A percentile compares a stretch with the other conserved stretches of the same genome.
Evolutionary conservation across 805 yeast genomes (phyloP).

Genomic region (Priceomyces castillae): DNA sequence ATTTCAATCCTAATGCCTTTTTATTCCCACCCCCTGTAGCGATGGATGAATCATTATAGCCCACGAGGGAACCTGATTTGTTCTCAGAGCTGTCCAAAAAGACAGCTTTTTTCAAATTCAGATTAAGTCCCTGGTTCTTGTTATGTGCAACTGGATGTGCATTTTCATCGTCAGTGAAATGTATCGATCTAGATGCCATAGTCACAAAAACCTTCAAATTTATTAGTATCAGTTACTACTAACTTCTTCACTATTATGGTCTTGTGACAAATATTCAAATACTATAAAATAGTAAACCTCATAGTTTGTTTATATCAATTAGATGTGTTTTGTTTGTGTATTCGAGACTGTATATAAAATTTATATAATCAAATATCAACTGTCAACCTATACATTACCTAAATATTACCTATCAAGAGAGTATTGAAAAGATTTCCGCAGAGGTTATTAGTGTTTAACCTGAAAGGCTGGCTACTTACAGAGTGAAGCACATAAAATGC

Average conservation of each 20-base stretch:
- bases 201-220: too few species aligned
- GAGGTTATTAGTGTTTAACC: neutral
- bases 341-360: neutral
- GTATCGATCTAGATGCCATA: slow-evolving; percentile 1
- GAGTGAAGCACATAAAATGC: slow-evolving; percentile 16
- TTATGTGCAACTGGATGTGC: neutral
- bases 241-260: too few species aligned
- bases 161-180: slow-evolving; percentile 13
- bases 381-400: too few species aligned
- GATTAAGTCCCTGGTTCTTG: neutral
- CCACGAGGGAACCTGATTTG: neutral
- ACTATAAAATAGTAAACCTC: neutral
- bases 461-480: neutral
- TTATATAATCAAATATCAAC: too few species aligned
- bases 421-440: neutral
- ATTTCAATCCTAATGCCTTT: neutral
- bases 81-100: neutral
- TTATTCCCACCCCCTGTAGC: neutral
- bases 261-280: neutral
- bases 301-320: neutral
- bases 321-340: neutral
- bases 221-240: too few species aligned
- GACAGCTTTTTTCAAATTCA: neutral
- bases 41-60: neutral
- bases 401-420: neutral